A percentile compares a stretch with the other conserved stretches of the same genome.
phyloP scores from a whole-genome alignment of 176 grass and related monocot species.

The Eremochloa ophiuroides region DNA sequence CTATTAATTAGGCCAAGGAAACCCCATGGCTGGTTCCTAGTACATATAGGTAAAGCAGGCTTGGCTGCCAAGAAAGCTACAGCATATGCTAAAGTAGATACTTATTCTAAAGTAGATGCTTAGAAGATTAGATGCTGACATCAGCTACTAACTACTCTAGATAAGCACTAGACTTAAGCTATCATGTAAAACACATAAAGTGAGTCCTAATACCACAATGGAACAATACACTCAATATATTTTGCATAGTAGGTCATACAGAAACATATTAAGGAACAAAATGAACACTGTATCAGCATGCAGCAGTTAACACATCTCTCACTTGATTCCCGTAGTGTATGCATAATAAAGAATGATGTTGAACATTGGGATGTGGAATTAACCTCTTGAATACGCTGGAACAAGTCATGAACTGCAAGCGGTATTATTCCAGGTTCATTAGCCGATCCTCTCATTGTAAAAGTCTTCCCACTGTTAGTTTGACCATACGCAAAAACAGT shows the following conservation, averaged over 20 bases:
- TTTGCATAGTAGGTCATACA: not conserved
- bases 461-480: slow-evolving; percentile 94
- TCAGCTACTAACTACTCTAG: too few species aligned
- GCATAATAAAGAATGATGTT: not conserved
- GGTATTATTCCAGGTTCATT: slow-evolving; percentile 84
- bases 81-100: too few species aligned
- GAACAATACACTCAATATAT: not conserved
- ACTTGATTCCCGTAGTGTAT: not conserved
- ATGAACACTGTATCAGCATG: not conserved
- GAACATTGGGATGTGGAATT: not conserved
- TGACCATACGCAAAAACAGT: slow-evolving; percentile 99
- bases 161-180: too few species aligned
- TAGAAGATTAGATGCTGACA: too few species aligned
- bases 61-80: too few species aligned
- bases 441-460: slow-evolving; percentile 79
- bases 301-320: not conserved
- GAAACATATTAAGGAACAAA: not conserved
- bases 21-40: too few species aligned
- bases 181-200: not conserved
- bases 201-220: not conserved
- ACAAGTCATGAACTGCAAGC: slow-evolving; percentile 75
- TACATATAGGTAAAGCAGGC: too few species aligned
- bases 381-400: slow-evolving; percentile 71
- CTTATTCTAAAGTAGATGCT: too few species aligned
- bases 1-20: too few species aligned